Conservation (phyloP, 1,139 yeast species). For the Geotrichum europaeum region DNA sequence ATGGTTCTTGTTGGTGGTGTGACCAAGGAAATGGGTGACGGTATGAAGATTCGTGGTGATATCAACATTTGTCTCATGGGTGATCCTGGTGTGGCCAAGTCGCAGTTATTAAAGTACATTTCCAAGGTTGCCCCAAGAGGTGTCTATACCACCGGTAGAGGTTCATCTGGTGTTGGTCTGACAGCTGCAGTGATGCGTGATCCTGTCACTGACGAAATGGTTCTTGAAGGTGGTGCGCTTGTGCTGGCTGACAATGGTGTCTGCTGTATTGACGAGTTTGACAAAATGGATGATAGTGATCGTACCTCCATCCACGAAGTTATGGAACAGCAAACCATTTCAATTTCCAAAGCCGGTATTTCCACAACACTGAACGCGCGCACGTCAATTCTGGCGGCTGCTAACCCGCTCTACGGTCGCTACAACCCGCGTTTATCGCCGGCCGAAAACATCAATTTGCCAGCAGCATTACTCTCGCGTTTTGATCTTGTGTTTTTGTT, state of each 20-base stretch:
- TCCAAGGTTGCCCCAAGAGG: conserved; percentile 94
- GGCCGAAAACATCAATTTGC: conserved; percentile 89
- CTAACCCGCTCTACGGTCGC: conserved; percentile 94
- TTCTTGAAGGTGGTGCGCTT: conserved; percentile 96
- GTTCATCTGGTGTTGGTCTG: conserved; percentile 97
- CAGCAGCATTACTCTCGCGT: conserved; percentile 93
- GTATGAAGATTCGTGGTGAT: conserved; percentile 96
- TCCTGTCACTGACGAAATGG: conserved; percentile 98
- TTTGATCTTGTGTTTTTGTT: conserved; percentile 85
- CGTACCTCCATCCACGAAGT: conserved; percentile 98
- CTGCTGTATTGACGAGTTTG: conserved; percentile 98
- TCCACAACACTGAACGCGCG: conserved; percentile 95
- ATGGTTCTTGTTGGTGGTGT: conserved; percentile 91
- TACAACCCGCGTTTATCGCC: conserved; percentile 89
- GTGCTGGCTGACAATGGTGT: conserved; percentile 97
- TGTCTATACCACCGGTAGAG: conserved; percentile 97
- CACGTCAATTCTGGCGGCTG: conserved; percentile 94
- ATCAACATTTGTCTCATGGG: conserved; percentile 97
- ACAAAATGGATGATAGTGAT: conserved; percentile 96
- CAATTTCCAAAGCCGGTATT: conserved; percentile 96
- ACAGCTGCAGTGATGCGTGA: conserved; percentile 99
- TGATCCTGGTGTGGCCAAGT: conserved; percentile 99
- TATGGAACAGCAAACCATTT: conserved; percentile 98
- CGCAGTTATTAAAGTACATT: conserved; percentile 88
- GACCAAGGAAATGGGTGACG: conserved; percentile 90